Evolutionary conservation across 768 basidiomycete genomes (phyloP).

Genomic region (Trametes sanguinea): DNA sequence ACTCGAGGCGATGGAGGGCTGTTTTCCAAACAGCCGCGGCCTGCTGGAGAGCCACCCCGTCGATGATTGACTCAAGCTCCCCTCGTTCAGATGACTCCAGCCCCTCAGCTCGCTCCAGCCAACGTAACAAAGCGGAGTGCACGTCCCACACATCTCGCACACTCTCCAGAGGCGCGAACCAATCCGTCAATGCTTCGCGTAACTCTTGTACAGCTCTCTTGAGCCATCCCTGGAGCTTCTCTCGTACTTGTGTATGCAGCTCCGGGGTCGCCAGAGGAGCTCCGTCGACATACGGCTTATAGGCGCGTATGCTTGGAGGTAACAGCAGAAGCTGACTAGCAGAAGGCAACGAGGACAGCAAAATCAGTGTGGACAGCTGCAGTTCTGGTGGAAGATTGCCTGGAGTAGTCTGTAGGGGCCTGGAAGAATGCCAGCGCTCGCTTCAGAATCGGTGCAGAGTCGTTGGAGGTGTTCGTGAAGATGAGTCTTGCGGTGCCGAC

Average conservation of each 20-base stretch:
- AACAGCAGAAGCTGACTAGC: slow-evolving; percentile 81
- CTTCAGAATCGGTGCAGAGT: slow-evolving; percentile 50
- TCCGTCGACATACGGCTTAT: slow-evolving; percentile 84
- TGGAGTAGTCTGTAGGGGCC: slow-evolving; percentile 41
- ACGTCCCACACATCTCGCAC: slow-evolving; percentile 74
- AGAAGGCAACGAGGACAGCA: slow-evolving; percentile 76
- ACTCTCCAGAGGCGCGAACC: slow-evolving; percentile 60
- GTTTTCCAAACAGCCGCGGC: slow-evolving; percentile 61
- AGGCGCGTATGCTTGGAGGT: slow-evolving; percentile 67
- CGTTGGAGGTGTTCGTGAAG: slow-evolving; percentile 44
- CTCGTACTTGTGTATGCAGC: slow-evolving; percentile 43
- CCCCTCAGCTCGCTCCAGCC: slow-evolving; percentile 42
- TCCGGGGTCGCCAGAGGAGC: slow-evolving; percentile 57
- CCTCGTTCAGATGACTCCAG: slow-evolving; percentile 51
- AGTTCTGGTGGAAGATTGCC: slow-evolving; percentile 50
- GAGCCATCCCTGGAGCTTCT: slow-evolving; percentile 68
- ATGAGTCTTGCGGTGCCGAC: slow-evolving; percentile 56
- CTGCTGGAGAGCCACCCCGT: slow-evolving; percentile 55
- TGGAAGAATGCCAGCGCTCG: slow-evolving; percentile 65
- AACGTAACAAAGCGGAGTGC: slow-evolving; percentile 52
- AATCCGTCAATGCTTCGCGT: slow-evolving; percentile 47
- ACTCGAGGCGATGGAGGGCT: slow-evolving; percentile 45
- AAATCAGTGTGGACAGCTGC: slow-evolving; percentile 61
- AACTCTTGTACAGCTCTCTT: slow-evolving; percentile 49
- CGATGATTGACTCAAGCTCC: slow-evolving; percentile 48